Conservation (phyloP, 306 rosid species). For the Lablab purpureus region DNA sequence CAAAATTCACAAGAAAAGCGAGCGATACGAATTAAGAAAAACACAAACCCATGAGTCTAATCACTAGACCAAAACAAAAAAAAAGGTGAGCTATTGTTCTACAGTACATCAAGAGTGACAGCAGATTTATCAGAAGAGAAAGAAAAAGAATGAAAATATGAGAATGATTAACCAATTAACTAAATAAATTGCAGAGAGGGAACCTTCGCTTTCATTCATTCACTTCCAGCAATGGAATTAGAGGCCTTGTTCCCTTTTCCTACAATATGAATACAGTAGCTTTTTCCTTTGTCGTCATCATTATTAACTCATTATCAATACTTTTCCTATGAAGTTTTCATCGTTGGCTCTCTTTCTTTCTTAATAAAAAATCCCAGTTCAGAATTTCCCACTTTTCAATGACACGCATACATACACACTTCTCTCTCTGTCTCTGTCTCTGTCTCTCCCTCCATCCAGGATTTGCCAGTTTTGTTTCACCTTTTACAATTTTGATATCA, state of each 20-base stretch:
- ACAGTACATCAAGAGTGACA: constrained; percentile 12
- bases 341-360: constrained; percentile 26
- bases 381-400: constrained; percentile 15
- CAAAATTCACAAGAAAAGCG: constrained; percentile 13
- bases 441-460: not conserved
- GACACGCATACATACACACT: not conserved
- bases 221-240: constrained; percentile 45
- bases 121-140: constrained; percentile 23
- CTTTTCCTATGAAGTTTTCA: constrained; percentile 2
- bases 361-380: constrained; percentile 35
- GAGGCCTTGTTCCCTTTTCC: constrained; percentile 38
- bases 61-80: constrained; percentile 28
- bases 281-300: constrained; percentile 34
- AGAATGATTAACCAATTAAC: constrained; percentile 37
- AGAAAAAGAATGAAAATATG: not conserved
- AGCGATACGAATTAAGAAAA: not conserved
- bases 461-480: constrained; percentile 2
- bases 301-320: constrained; percentile 25
- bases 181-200: constrained; percentile 26
- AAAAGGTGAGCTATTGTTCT: constrained; percentile 2
- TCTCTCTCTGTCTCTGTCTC: constrained; percentile 24
- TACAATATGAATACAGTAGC: constrained; percentile 6
- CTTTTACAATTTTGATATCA: constrained; percentile 9
- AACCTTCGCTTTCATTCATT: constrained; percentile 39
- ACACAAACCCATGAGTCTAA: constrained; percentile 24